These are phyloP conservation scores for Trametes sp. DNA, from an alignment of 1,284 basidiomycete genomes.

Conservation along the genomic window DNA sequence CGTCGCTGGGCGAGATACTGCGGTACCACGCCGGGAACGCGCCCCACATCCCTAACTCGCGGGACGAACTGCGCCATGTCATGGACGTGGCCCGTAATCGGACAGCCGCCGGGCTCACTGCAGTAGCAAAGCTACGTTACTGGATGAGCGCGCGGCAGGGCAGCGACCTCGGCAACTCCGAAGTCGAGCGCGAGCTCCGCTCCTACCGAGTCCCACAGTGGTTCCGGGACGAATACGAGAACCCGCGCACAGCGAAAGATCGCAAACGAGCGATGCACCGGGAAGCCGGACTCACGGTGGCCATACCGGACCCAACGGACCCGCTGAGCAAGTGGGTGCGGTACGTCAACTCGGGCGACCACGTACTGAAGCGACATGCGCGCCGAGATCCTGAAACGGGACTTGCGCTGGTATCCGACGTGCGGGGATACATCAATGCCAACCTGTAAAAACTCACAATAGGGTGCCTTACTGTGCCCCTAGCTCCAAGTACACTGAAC, in stretches of 20 bases:
- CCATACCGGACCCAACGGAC: neutral
- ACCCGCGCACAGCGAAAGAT: neutral
- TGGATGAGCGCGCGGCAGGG: neutral
- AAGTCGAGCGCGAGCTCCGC: neutral
- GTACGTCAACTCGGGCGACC: too few relatives aligned
- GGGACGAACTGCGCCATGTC: neutral
- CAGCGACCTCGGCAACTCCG: neutral
- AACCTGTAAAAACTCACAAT: too few relatives aligned
- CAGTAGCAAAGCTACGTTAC: neutral
- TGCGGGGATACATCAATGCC: too few relatives aligned
- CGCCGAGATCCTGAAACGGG: too few relatives aligned
- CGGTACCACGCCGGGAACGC: neutral
- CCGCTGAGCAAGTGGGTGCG: too few relatives aligned
- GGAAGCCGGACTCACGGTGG: neutral
- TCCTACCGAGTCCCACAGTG: neutral
- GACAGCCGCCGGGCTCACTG: neutral
- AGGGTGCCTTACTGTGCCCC: too few relatives aligned
- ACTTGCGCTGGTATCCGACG: too few relatives aligned
- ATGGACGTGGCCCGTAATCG: neutral
- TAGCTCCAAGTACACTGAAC: too few relatives aligned
- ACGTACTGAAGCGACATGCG: too few relatives aligned
- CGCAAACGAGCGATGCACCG: neutral
- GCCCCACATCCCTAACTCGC: too few relatives aligned
- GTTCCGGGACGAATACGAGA: neutral
- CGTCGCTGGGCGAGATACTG: too few relatives aligned